Evolutionary conservation across 345 rosid genomes (phyloP).

Genomic region (Corymbia maculata): DNA sequence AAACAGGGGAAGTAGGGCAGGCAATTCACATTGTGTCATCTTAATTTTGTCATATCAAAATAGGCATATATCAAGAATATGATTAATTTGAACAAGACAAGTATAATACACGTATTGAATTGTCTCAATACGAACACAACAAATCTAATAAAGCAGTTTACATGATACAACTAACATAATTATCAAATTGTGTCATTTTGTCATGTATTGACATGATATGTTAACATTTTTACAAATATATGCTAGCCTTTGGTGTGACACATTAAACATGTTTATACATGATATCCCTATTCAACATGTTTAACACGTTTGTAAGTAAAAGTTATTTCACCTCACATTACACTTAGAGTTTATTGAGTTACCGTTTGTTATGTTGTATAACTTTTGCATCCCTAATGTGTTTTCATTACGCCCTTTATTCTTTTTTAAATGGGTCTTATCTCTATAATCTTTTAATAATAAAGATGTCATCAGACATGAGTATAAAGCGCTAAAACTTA

Average conservation of each 20-base stretch:
- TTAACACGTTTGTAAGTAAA: neutral
- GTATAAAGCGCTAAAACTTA: neutral
- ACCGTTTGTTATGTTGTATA: neutral
- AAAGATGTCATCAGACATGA: neutral
- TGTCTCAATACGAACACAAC: neutral
- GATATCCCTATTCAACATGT: neutral
- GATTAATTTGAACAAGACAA: neutral
- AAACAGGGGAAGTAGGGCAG: accelerated
- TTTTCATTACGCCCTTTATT: neutral
- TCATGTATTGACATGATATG: neutral
- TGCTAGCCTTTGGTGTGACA: neutral
- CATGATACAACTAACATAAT: neutral
- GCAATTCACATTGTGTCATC: neutral
- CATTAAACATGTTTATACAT: neutral
- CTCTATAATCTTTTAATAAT: too few species aligned
- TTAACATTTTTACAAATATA: neutral
- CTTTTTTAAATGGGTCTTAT: neutral
- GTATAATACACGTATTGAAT: neutral
- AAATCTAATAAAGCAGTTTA: neutral
- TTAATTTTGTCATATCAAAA: neutral
- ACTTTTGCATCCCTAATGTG: neutral
- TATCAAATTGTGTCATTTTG: neutral
- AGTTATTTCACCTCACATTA: neutral
- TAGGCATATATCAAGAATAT: accelerated
- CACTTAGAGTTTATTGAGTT: neutral